Percentiles rank a stretch among this genome's conserved stretches.
These are phyloP conservation scores for Stachybotrys chlorohalonatus DNA, from an alignment of 2,329 filamentous ascomycete species.

Conservation along the genomic window DNA sequence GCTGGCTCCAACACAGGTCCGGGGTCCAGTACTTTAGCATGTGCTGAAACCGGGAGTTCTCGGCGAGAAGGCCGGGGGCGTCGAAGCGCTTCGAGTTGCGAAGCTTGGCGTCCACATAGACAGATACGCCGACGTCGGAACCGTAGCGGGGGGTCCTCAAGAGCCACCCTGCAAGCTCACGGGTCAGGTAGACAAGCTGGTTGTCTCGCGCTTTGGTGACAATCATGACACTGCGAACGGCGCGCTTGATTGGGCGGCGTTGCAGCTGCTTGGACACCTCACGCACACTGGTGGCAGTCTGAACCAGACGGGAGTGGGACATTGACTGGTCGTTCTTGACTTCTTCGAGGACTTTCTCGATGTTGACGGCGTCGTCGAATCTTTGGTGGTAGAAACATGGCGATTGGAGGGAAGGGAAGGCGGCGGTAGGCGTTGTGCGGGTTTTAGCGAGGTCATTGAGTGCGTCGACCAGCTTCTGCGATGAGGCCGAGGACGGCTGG, in stretches of 20 bases:
- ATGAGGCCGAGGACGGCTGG: slow-evolving; percentile 36
- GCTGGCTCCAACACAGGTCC: slow-evolving; percentile 86
- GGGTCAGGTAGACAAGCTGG: slow-evolving; percentile 77
- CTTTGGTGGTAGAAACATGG: slow-evolving; percentile 97
- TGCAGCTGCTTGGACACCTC: slow-evolving; percentile 95
- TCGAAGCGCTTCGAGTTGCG: slow-evolving; percentile 83
- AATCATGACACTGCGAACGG: slow-evolving; percentile 93
- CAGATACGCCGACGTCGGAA: slow-evolving; percentile 82
- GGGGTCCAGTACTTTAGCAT: slow-evolving; percentile 97
- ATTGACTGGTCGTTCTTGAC: slow-evolving; percentile 82
- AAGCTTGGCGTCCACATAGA: slow-evolving; percentile 96
- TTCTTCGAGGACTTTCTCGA: slow-evolving; percentile 90
- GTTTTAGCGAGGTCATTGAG: slow-evolving; percentile 43
- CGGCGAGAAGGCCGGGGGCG: slow-evolving; percentile 59
- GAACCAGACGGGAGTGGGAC: slow-evolving; percentile 87
- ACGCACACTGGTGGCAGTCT: slow-evolving; percentile 88
- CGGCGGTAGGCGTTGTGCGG: slow-evolving; percentile 22
- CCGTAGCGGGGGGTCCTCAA: slow-evolving; percentile 84
- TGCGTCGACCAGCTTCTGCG: slow-evolving; percentile 55
- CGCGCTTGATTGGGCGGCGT: slow-evolving; percentile 81
- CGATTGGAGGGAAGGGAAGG: slow-evolving; percentile 65
- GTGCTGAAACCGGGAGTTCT: slow-evolving; percentile 65
- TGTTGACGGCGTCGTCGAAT: slow-evolving; percentile 92
- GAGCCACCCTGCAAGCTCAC: slow-evolving; percentile 81
- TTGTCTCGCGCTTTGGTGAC: slow-evolving; percentile 98